Evolutionary conservation across 192 early-diverging fungal species (phyloP).

Genomic region (Coemansia brasiliensis): DNA sequence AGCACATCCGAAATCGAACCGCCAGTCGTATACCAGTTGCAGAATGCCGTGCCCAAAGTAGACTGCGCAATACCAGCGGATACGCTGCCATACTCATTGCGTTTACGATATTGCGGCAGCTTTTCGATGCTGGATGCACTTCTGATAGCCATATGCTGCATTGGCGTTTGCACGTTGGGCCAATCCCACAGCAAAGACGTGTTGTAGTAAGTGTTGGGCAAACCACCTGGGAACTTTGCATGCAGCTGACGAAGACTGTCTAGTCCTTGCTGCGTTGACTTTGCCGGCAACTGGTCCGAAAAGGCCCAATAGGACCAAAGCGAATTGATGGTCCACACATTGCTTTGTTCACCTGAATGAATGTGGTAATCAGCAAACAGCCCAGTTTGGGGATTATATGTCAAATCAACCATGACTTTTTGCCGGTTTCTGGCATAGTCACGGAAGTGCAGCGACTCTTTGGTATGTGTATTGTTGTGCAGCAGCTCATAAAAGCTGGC

Average conservation of each 20-base stretch:
- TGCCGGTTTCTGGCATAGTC: conserved; percentile 46
- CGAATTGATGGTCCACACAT: conserved; percentile 57
- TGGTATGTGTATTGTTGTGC: conserved; percentile 14
- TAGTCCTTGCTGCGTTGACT: conserved; percentile 43
- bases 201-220: conserved; percentile 62
- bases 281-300: conserved; percentile 19
- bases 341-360: conserved; percentile 24
- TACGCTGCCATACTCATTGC: conserved; percentile 8
- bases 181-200: conserved; percentile 68
- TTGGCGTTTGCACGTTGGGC: conserved; percentile 67
- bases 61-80: conserved; percentile 51
- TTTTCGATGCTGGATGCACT: conserved; percentile 19
- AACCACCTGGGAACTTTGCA: conserved; percentile 57
- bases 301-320: conserved; percentile 67
- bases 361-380: conserved; percentile 64
- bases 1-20: conserved; percentile 57
- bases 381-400: conserved; percentile 55
- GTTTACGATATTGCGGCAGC: background rate
- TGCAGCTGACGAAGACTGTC: conserved; percentile 42
- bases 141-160: conserved; percentile 58
- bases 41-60: conserved; percentile 59
- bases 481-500: conserved; percentile 24
- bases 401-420: conserved; percentile 55
- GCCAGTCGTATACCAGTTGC: conserved; percentile 70
- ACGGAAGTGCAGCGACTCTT: conserved; percentile 18